phyloP scores from a whole-genome alignment of 2,329 filamentous ascomycete species.

The Aspergillus uvarum region DNA sequence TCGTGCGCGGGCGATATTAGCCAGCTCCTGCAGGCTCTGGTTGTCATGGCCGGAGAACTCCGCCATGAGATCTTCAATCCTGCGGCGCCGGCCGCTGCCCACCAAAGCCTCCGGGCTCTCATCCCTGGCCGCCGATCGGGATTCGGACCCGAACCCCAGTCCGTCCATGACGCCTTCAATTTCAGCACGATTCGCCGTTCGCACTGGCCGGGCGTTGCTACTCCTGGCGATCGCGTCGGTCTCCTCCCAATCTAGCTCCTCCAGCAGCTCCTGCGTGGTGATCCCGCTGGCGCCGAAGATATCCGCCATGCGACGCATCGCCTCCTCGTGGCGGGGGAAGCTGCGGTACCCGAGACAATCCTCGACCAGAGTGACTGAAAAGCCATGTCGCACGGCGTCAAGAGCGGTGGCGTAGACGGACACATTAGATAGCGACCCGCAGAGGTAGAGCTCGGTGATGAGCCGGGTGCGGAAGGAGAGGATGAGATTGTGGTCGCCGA shows the following conservation, averaged over 20 bases:
- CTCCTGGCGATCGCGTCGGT: constrained; percentile 38
- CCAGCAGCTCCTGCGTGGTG: constrained; percentile 60
- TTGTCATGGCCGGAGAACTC: constrained; percentile 20
- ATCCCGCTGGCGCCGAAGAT: constrained; percentile 71
- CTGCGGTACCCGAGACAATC: constrained; percentile 84
- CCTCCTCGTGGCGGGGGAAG: constrained; percentile 66
- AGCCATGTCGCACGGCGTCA: constrained; percentile 83
- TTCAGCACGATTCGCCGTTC: constrained; percentile 25
- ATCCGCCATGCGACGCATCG: constrained; percentile 69
- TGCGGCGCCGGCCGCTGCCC: constrained; percentile 8
- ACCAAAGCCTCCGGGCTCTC: constrained; percentile 10
- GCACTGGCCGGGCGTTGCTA: constrained; percentile 16
- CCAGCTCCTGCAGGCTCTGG: constrained; percentile 21
- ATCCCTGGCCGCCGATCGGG: constrained; percentile 11
- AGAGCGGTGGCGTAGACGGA: constrained; percentile 89
- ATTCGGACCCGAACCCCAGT: constrained; percentile 29
- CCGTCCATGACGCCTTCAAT: constrained; percentile 39
- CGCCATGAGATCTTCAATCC: constrained; percentile 14
- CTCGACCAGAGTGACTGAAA: constrained; percentile 80
- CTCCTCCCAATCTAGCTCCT: constrained; percentile 45
- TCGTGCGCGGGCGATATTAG: constrained; percentile 19
- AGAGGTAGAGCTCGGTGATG: constrained; percentile 85
- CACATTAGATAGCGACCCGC: constrained; percentile 80
- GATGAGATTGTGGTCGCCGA: constrained; percentile 71
- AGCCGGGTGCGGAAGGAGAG: constrained; percentile 78